Percentiles rank a stretch among this genome's conserved stretches.
These are phyloP conservation scores for Drechslera avenae DNA, from an alignment of 2,329 filamentous ascomycete genomes.

Conservation along the genomic window DNA sequence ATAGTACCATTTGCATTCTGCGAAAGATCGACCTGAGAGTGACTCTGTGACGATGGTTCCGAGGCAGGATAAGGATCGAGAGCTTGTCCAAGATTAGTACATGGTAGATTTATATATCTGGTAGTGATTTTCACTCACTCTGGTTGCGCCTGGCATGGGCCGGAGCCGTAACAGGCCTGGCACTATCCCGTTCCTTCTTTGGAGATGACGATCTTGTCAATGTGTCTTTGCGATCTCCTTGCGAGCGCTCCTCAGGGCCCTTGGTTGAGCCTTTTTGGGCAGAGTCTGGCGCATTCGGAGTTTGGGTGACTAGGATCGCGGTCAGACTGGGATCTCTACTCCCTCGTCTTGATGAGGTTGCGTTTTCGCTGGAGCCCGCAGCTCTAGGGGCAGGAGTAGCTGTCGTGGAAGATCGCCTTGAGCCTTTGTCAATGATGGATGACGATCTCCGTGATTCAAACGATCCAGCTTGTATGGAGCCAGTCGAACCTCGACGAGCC, in stretches of 20 bases:
- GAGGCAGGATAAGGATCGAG: constrained; percentile 39
- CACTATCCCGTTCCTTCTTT: constrained; percentile 33
- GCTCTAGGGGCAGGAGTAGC: constrained; percentile 25
- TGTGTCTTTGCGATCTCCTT: constrained; percentile 39
- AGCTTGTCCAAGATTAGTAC: constrained; percentile 22
- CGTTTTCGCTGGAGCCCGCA: constrained; percentile 38
- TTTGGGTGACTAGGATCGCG: constrained; percentile 47
- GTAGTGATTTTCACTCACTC: constrained; percentile 36
- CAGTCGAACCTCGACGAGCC: constrained; percentile 35
- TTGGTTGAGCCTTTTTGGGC: constrained; percentile 21
- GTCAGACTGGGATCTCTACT: constrained; percentile 49
- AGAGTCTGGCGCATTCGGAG: constrained; percentile 36
- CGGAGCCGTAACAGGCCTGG: constrained; percentile 44
- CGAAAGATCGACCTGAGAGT: constrained; percentile 43
- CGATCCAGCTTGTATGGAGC: constrained; percentile 28
- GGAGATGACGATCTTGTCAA: constrained; percentile 33
- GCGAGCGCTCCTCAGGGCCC: constrained; percentile 22
- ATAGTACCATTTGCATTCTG: constrained; percentile 40
- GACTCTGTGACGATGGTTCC: constrained; percentile 39
- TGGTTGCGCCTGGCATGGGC: constrained; percentile 42
- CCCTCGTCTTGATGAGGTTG: constrained; percentile 44
- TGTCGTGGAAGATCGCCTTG: constrained; percentile 38
- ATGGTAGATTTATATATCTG: constrained; percentile 16
- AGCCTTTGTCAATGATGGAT: constrained; percentile 33
- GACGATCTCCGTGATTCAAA: constrained; percentile 40